These are phyloP conservation scores for Arthrobotrys iridis DNA, from an alignment of 2,329 filamentous ascomycete species.

Conservation along the genomic window DNA sequence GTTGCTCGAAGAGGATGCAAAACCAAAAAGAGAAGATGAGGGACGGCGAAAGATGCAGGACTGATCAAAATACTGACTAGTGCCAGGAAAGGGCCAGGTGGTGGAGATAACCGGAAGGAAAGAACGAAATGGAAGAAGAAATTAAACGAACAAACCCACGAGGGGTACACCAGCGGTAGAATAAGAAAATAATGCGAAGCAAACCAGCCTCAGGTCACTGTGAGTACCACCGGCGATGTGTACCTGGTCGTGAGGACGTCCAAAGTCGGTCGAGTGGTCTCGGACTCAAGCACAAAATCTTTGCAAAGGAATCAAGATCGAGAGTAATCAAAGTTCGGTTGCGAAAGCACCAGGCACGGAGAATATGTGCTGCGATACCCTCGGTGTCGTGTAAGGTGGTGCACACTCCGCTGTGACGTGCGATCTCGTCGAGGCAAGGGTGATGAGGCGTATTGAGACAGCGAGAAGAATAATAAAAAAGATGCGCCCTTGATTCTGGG, in stretches of 20 bases:
- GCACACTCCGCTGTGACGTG: constrained; percentile 42
- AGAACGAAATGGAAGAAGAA: constrained; percentile 52
- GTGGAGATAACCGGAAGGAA: constrained; percentile 55
- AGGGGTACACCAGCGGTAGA: constrained; percentile 30
- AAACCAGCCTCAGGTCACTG: constrained; percentile 53
- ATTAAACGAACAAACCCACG: constrained; percentile 54
- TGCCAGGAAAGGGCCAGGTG: constrained; percentile 49
- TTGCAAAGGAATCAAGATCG: constrained; percentile 9
- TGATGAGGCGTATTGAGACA: constrained; percentile 50
- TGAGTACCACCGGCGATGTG: constrained; percentile 26
- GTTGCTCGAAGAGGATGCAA: constrained; percentile 52
- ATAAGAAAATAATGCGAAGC: constrained; percentile 34
- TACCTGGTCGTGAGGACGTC: constrained; percentile 50
- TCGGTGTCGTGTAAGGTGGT: constrained; percentile 31
- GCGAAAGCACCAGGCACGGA: background rate
- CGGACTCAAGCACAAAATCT: constrained; percentile 7
- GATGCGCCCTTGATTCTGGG: constrained; percentile 50
- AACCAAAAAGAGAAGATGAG: constrained; percentile 55
- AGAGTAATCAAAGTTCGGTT: background rate
- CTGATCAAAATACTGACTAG: constrained; percentile 52
- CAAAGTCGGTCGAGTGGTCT: constrained; percentile 16
- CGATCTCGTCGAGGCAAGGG: constrained; percentile 51
- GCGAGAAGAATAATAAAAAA: constrained; percentile 16
- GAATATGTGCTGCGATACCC: constrained; percentile 11
- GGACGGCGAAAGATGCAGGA: constrained; percentile 51